phyloP scores from a whole-genome alignment of 129 eudicot species.

The Deinandra increscens region DNA sequence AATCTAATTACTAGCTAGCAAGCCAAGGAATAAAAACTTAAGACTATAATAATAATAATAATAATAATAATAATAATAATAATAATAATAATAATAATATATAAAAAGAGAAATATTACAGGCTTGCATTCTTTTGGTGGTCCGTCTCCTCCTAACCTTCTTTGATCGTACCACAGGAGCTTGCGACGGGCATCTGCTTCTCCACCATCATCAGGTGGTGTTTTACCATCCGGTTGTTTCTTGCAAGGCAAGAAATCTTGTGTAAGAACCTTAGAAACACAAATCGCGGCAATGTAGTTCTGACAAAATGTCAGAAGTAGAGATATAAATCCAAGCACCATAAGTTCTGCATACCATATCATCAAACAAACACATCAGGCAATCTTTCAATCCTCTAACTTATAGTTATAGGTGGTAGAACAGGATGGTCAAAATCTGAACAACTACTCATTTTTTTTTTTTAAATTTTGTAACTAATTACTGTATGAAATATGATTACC shows the following conservation, averaged over 20 bases:
- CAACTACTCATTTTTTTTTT: neutral
- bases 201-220: slow-evolving; percentile 18
- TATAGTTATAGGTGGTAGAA: neutral
- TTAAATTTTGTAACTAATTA: neutral
- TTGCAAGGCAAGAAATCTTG: slow-evolving; percentile 77
- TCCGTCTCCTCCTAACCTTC: slow-evolving; percentile 52
- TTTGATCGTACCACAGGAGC: slow-evolving; percentile 58
- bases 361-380: slow-evolving; percentile 11
- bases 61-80: no score
- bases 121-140: slow-evolving; percentile 38
- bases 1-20: neutral
- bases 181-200: slow-evolving; percentile 41
- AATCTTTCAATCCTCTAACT: neutral
- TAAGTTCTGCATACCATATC: slow-evolving; percentile 65
- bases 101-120: slow-evolving; percentile 45
- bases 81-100: no score
- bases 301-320: slow-evolving; percentile 70
- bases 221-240: neutral
- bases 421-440: neutral
- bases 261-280: slow-evolving; percentile 54
- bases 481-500: neutral
- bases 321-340: slow-evolving; percentile 94
- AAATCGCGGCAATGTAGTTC: slow-evolving; percentile 53
- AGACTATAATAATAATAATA: neutral
- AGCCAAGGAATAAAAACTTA: neutral